Conservation (phyloP, 345 rosid genomes). For the Salix purpurea region DNA sequence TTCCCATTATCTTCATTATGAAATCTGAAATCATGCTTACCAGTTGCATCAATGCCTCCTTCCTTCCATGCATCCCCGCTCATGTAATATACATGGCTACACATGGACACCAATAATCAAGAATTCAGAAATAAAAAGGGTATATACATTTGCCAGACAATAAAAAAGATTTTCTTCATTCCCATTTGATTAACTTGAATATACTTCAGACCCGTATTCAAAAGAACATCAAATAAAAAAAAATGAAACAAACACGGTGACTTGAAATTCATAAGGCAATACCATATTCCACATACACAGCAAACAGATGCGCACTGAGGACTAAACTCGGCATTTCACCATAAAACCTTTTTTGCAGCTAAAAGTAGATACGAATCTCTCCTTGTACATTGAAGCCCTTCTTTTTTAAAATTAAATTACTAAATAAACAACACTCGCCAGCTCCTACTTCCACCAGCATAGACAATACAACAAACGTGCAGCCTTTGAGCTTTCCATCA, state of each 20-base stretch:
- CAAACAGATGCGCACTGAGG: background rate
- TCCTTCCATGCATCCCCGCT: constrained; percentile 99
- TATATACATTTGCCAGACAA: background rate
- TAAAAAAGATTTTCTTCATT: background rate
- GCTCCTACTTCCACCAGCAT: background rate
- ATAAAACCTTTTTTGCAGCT: background rate
- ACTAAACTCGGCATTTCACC: background rate
- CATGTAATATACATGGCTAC: constrained; percentile 95
- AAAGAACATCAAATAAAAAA: background rate
- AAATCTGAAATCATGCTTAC: constrained; percentile 36
- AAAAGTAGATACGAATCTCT: background rate
- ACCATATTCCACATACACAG: background rate
- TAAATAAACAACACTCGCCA: background rate
- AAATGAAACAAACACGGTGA: background rate
- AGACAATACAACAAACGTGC: background rate
- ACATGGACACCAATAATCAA: constrained; percentile 35
- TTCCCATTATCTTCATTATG: background rate
- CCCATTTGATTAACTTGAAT: background rate
- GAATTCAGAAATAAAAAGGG: constrained; percentile 18
- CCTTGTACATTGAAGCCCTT: background rate
- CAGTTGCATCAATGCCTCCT: constrained; percentile 97
- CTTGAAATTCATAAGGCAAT: background rate
- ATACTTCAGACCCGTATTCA: background rate
- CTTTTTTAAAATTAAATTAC: background rate
- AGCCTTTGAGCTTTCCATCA: background rate